Evolutionary conservation across 2,329 filamentous ascomycete species (phyloP).

Genomic region (Aspergillus clavatus): DNA sequence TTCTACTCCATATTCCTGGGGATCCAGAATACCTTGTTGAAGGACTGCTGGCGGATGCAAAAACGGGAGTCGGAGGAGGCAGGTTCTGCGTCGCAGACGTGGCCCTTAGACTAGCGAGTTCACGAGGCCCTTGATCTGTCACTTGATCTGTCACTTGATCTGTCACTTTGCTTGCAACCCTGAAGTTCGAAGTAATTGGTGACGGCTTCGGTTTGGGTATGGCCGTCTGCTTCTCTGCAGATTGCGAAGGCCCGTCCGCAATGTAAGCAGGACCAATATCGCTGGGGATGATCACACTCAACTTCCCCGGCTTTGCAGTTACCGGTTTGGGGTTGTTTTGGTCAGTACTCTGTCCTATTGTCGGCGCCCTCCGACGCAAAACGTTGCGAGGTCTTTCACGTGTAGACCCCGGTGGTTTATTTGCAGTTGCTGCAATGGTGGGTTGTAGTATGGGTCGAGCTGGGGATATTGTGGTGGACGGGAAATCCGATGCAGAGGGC

Average conservation of each 20-base stretch:
- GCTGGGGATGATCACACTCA: constrained; percentile 31
- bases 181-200: constrained; percentile 14
- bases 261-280: constrained; percentile 13
- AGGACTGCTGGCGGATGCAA: constrained; percentile 39
- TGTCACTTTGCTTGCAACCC: constrained; percentile 10
- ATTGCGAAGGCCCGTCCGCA: constrained; percentile 10
- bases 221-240: constrained; percentile 9
- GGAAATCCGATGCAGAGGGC: constrained; percentile 9
- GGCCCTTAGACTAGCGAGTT: constrained; percentile 37
- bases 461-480: constrained; percentile 2
- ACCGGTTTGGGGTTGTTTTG: constrained; percentile 14
- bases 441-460: constrained; percentile 4
- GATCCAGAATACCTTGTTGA: constrained; percentile 45
- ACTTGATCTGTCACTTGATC: constrained; percentile 14
- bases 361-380: constrained; percentile 40
- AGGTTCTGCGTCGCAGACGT: constrained; percentile 32
- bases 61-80: constrained; percentile 36
- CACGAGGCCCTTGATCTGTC: constrained; percentile 30
- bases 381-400: constrained; percentile 34
- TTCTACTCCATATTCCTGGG: constrained; percentile 44
- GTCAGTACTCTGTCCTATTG: constrained; percentile 33
- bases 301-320: constrained; percentile 16
- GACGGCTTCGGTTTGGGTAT: constrained; percentile 9
- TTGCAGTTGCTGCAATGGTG: constrained; percentile 6
- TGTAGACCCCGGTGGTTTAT: constrained; percentile 13